Base-by-base conservation (phyloP, 768 basidiomycete genomes). In the Chalciporus piperatus region DNA sequence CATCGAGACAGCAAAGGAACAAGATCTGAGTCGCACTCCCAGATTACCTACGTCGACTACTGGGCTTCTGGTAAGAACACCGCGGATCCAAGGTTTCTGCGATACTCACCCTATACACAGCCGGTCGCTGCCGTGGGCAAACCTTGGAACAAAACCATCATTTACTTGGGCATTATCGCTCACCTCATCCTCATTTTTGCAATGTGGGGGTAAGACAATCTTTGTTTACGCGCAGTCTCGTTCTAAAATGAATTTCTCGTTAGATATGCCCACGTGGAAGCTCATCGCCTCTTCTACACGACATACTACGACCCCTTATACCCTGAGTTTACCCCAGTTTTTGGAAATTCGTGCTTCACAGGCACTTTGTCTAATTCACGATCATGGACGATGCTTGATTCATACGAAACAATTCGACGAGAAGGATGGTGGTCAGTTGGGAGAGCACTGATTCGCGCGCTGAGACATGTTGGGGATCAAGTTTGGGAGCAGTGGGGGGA, bases 271-370 rank as follows among this genome's bases (percentile, higher is more conserved):
- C 81, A 59, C 74, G 76, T 52, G 59, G 69, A 42, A 64, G 80
- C 85, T 41, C 74, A 66, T 60, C 73, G 79, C 20, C 70, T 82
- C 27, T 90, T 87, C 68, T 73, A 89, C 59, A 85, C 83, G 54
- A 84, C 79, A 52, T 90, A 89, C 58, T 89, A 85, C 60, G 87
- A 92, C 63, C 84, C 89, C 50, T 82, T 87, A 69, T 80, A 87
- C 63, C 83, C 85, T 14, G 84, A 89, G 60, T 75, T 89, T 47
- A 78, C 87, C 63, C 68, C 84, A 40, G 44, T 78, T 74, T 70
- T 64, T 66, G 59, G 51, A 23, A 53, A 37, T 44, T 57, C 67
- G 47, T 59, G 49, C 50, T 62, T 63, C 41, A 49, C 55, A 6
- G 59, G 72, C 63, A 53, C 70, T 62, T 59, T 65, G 70, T 60